Conservation (phyloP, 2,329 filamentous ascomycete species). For the Pseudocercospora macadamiae region DNA sequence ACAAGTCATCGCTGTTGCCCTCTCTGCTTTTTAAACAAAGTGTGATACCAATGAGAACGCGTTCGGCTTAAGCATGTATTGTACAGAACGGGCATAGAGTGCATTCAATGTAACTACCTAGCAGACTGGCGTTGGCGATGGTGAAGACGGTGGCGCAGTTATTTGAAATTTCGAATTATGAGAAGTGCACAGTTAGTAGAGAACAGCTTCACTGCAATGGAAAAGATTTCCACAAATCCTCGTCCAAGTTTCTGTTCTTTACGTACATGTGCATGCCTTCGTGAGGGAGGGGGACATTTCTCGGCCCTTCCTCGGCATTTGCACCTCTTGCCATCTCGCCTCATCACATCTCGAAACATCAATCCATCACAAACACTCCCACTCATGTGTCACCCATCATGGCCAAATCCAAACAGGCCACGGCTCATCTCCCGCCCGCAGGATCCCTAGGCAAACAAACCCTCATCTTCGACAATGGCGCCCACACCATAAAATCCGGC, state of each 20-base stretch:
- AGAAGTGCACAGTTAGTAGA: neutral
- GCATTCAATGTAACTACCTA: neutral
- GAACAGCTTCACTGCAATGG: neutral
- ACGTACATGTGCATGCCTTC: neutral
- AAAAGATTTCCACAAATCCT: neutral
- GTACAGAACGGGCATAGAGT: slow-evolving; percentile 14
- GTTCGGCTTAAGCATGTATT: slow-evolving; percentile 16
- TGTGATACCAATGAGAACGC: neutral
- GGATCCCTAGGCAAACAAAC: slow-evolving; percentile 49
- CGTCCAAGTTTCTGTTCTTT: neutral
- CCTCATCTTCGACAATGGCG: slow-evolving; percentile 91
- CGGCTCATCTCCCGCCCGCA: slow-evolving; percentile 8
- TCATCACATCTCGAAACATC: neutral
- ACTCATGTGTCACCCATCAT: neutral
- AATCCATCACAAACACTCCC: neutral
- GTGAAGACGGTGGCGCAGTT: neutral
- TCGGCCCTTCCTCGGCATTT: neutral
- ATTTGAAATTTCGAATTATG: neutral
- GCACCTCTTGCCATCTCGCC: neutral
- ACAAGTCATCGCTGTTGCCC: slow-evolving; percentile 90
- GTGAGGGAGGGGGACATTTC: neutral
- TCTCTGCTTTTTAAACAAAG: slow-evolving; percentile 37
- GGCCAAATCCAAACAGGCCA: slow-evolving; percentile 21
- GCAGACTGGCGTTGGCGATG: neutral
- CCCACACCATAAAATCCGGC: slow-evolving; percentile 87